These are phyloP conservation scores for Alternaria sp. DNA, from an alignment of 2,329 filamentous ascomycete genomes.

Conservation along the genomic window DNA sequence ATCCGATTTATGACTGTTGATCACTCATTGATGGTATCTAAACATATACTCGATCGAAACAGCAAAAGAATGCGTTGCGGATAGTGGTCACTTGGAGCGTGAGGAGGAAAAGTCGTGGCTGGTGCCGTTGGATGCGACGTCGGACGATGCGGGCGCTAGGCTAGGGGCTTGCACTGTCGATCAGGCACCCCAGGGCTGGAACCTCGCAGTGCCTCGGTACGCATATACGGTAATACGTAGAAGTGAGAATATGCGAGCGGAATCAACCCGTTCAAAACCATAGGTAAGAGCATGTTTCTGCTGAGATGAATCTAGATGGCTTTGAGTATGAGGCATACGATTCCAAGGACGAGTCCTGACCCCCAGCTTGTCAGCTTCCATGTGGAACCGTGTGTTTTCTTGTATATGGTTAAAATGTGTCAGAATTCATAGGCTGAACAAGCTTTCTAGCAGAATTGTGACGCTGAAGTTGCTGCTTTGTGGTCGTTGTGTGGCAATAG, in stretches of 20 bases:
- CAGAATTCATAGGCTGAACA: no score
- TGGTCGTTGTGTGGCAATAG: not conserved
- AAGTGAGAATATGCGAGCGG: not conserved
- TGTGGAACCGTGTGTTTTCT: not conserved
- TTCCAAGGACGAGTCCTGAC: no score
- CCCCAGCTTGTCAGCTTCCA: not conserved
- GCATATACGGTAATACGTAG: not conserved
- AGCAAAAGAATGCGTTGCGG: not conserved
- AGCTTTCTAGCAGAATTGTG: no score
- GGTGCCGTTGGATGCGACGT: not conserved
- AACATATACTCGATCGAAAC: not conserved
- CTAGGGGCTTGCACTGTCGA: not conserved
- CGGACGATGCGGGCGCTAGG: constrained; percentile 4
- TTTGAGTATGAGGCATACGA: no score
- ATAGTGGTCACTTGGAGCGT: not conserved
- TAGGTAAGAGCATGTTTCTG: not conserved
- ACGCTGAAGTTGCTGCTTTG: not conserved
- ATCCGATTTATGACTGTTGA: not conserved
- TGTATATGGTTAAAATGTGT: not conserved
- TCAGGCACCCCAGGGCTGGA: not conserved
- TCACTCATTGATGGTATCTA: not conserved
- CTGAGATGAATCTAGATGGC: not conserved
- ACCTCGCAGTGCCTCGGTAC: not conserved
- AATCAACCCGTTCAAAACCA: not conserved
- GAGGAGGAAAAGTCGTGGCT: not conserved